These are phyloP conservation scores for Borealophlyctis nickersoniae DNA, from an alignment of 192 early-diverging fungal genomes.

Conservation along the genomic window DNA sequence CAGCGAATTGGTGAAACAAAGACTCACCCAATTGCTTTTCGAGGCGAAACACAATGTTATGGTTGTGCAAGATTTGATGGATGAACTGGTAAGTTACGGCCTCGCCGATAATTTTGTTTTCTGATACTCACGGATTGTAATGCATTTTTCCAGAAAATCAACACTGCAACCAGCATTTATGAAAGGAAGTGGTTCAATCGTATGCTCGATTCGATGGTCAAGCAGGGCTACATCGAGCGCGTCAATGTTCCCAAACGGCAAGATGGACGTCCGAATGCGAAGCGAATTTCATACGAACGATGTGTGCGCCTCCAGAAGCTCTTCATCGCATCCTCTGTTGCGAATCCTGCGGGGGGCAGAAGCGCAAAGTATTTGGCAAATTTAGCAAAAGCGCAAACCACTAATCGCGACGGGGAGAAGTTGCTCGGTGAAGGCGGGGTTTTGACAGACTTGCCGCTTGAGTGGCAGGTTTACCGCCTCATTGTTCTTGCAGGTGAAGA, in stretches of 20 bases:
- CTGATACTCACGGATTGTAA: constrained; percentile 4
- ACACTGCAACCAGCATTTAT: not conserved
- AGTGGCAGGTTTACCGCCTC: constrained; percentile 61
- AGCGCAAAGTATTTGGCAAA: too few relatives aligned
- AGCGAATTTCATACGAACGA: constrained; percentile 30
- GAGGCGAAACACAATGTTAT: constrained; percentile 52
- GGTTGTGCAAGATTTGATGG: constrained; percentile 50
- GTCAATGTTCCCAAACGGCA: constrained; percentile 28
- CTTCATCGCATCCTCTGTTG: constrained; percentile 18
- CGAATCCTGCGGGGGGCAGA: not conserved
- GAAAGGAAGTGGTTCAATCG: constrained; percentile 61
- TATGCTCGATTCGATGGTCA: constrained; percentile 41
- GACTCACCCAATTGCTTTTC: constrained; percentile 50
- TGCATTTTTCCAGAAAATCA: constrained; percentile 24
- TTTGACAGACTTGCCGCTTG: constrained; percentile 54
- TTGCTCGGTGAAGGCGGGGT: constrained; percentile 49
- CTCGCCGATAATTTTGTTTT: not conserved
- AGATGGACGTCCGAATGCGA: constrained; percentile 2
- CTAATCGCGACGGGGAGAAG: constrained; percentile 29
- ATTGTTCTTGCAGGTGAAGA: constrained; percentile 45
- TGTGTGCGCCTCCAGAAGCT: constrained; percentile 52
- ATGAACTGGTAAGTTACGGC: constrained; percentile 45
- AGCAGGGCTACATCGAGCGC: constrained; percentile 52
- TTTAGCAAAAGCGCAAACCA: constrained; percentile 6
- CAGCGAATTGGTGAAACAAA: constrained; percentile 53